Conservation (phyloP, 768 basidiomycete genomes). For the Porphyrellus cyaneotinctus region DNA sequence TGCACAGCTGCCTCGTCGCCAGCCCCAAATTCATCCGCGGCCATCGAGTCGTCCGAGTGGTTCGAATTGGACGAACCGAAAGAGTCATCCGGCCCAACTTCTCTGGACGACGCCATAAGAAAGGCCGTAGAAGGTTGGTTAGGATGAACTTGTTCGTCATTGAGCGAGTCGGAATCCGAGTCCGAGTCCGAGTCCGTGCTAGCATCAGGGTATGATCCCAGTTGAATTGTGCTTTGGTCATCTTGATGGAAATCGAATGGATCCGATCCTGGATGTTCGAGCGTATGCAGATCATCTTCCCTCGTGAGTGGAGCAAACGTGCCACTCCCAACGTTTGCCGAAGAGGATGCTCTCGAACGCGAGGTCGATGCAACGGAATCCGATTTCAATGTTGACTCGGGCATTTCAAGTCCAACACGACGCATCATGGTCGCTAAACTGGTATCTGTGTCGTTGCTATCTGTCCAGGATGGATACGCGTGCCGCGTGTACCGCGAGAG, state of each 20-base stretch:
- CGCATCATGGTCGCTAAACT: constrained; percentile 71
- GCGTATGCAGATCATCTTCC: constrained; percentile 18
- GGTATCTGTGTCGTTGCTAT: constrained; percentile 49
- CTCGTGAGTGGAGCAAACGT: background rate
- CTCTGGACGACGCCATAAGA: constrained; percentile 51
- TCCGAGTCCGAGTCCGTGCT: constrained; percentile 31
- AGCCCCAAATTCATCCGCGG: constrained; percentile 38
- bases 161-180: constrained; percentile 59
- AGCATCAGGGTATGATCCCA: constrained; percentile 3
- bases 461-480: constrained; percentile 33
- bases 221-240: constrained; percentile 17
- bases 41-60: constrained; percentile 55
- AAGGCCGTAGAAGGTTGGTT: constrained; percentile 70
- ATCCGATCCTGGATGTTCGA: constrained; percentile 22
- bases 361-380: constrained; percentile 13
- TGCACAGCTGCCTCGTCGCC: constrained; percentile 45
- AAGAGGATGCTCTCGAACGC: constrained; percentile 10
- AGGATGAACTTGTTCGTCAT: constrained; percentile 49
- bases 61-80: constrained; percentile 52
- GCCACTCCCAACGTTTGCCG: background rate
- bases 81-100: constrained; percentile 32
- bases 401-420: constrained; percentile 49
- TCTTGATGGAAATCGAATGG: constrained; percentile 26
- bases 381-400: constrained; percentile 27
- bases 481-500: constrained; percentile 59